Base-by-base conservation (phyloP, 2,329 filamentous ascomycete species). In the Chaetomium globosum region DNA sequence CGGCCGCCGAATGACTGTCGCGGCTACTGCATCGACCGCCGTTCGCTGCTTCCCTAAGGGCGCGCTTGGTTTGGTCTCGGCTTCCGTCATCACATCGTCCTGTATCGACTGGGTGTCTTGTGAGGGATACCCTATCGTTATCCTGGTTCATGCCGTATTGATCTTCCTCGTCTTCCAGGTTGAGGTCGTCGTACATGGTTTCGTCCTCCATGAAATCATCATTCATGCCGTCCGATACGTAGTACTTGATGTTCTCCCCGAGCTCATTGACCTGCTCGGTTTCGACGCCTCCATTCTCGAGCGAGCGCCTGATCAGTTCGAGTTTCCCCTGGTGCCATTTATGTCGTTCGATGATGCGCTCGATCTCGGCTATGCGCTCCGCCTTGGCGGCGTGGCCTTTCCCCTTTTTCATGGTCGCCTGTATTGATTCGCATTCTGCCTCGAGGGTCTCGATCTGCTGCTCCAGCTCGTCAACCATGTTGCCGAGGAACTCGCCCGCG, bases 251-350 rank as follows among this genome's bases (percentile, higher is more conserved):
- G 76, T 87, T 89, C 71, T 98, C 94, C 76, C 97, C 92, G 61
- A 98, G 81, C 2, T 95, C 91, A 69, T 87, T 89, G 71, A 99
- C 93, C 76, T 95, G 89, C 5, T 93, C 91, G 23, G 89, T 85
- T 65, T 98, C 94, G 71, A 98, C 86, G 68, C 89, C 92, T 64
- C 93, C 94, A 74, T 99, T 99, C 75, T 98, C 93, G 70, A 99
- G 81, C 31, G 92, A 91, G 71, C 95, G 88, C 73, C 94, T 87
- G 73, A 98, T 87, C 65, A 98, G 83, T 79, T 99, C 95, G 69
- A 99, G 83, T 76, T 96, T 97, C 69, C 88, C 87, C 75, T 96
- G 91, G 76, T 99, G 95, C 91, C 92, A 98, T 79, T 97, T 97
- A 82, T 98, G 94, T 72, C 90, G 88, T 77, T 99, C 95, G 71